Conservation (phyloP, 768 basidiomycete species). For the Suillus fuscotomentosus region DNA sequence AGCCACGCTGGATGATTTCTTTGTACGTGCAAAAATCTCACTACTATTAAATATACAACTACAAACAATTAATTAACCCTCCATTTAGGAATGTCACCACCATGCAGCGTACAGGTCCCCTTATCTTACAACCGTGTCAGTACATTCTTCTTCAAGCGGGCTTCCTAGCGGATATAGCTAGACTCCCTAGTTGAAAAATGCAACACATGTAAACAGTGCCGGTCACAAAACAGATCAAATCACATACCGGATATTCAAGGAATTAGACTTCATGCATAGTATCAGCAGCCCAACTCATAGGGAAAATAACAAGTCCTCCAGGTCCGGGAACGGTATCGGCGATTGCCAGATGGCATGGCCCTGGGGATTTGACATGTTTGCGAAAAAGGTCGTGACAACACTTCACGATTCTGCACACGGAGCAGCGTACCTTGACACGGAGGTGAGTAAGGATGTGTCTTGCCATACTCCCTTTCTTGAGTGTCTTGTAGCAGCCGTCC, state of each 20-base stretch:
- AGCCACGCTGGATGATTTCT: neutral
- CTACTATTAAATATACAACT: neutral
- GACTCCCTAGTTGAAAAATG: neutral
- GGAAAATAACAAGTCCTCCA: neutral
- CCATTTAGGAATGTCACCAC: neutral
- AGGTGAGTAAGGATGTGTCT: constrained; percentile 10
- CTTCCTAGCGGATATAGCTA: neutral
- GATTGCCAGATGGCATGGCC: neutral
- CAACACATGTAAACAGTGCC: neutral
- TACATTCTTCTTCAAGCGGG: no score
- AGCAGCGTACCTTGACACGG: neutral
- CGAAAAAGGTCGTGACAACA: neutral
- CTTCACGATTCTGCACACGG: neutral
- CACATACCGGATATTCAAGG: neutral
- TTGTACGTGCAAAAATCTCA: neutral
- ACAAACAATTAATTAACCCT: neutral
- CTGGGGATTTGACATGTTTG: neutral
- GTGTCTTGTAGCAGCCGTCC: neutral
- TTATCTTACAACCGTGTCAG: neutral
- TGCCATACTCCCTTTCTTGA: constrained; percentile 1
- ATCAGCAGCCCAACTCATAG: neutral
- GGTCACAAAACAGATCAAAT: neutral
- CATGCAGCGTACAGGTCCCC: neutral
- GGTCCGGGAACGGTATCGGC: neutral
- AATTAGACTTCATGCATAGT: neutral